Evolutionary conservation across 2,329 filamentous ascomycete species (phyloP).

Genomic region (Aspergillus pseudotamarii): DNA sequence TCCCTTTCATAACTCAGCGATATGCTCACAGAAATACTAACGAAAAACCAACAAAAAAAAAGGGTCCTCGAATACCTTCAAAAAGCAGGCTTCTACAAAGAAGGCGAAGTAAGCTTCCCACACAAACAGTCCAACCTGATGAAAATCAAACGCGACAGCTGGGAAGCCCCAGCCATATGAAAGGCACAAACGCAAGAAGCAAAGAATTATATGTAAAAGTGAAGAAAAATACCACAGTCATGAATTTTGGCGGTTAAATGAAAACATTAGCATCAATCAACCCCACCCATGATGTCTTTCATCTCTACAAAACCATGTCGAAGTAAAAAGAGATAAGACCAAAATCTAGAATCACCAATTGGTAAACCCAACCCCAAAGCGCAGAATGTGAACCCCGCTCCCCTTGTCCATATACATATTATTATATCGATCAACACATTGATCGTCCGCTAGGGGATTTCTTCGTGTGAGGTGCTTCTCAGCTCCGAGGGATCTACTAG

Average conservation of each 20-base stretch:
- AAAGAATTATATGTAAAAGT: constrained; percentile 1
- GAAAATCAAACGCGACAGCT: constrained; percentile 76
- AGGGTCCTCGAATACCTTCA: constrained; percentile 71
- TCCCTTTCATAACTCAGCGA: not conserved
- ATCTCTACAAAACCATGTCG: not conserved
- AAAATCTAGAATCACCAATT: not conserved
- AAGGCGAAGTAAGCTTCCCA: constrained; percentile 81
- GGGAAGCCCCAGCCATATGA: constrained; percentile 69
- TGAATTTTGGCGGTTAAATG: not conserved
- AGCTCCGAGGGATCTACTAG: not conserved
- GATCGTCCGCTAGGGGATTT: not conserved
- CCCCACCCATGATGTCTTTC: not conserved
- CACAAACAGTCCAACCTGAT: constrained; percentile 92
- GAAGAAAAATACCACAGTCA: not conserved
- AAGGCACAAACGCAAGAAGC: not conserved
- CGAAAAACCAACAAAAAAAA: constrained; percentile 46
- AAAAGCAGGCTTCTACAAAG: constrained; percentile 77
- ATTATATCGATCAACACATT: no score
- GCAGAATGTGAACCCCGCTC: no score
- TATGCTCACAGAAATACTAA: constrained; percentile 13
- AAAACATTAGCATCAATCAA: not conserved
- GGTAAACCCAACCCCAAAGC: not conserved
- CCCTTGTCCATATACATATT: not conserved
- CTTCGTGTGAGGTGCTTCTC: not conserved
- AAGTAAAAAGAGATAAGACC: not conserved